These are phyloP conservation scores for Apiotrichum brassicae DNA, from an alignment of 1,284 basidiomycete species.

Conservation along the genomic window DNA sequence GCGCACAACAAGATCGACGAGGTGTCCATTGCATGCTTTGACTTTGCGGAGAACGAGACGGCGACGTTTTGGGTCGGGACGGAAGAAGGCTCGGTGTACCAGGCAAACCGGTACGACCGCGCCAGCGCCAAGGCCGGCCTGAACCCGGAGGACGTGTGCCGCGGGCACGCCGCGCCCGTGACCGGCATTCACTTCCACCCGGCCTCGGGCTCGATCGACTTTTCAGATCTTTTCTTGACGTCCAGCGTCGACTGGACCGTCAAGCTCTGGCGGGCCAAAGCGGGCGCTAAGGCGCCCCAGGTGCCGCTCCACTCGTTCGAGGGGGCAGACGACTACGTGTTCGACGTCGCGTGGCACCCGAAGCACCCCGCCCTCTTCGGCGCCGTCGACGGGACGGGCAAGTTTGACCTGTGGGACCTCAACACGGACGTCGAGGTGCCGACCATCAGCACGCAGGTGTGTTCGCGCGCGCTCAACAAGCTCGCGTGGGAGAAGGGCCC, in stretches of 20 bases:
- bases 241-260: conserved; percentile 92
- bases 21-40: conserved; percentile 84
- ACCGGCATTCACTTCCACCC: conserved; percentile 95
- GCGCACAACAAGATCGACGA: conserved; percentile 87
- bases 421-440: conserved; percentile 78
- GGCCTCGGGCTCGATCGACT: conserved; percentile 79
- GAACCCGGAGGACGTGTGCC: conserved; percentile 83
- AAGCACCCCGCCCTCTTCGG: conserved; percentile 90
- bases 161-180: conserved; percentile 85
- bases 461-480: conserved; percentile 84
- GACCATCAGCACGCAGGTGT: conserved; percentile 41
- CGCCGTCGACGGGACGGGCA: conserved; percentile 85
- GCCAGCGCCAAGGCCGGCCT: conserved; percentile 93
- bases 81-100: conserved; percentile 94
- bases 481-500: conserved; percentile 83
- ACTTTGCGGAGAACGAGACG: conserved; percentile 91
- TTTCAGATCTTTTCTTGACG: conserved; percentile 89
- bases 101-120: conserved; percentile 91
- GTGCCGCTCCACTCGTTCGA: conserved; percentile 84
- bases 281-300: conserved; percentile 46
- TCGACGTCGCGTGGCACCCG: conserved; percentile 97
- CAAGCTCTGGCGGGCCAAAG: conserved; percentile 77
- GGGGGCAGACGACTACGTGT: conserved; percentile 96
- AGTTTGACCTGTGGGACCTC: conserved; percentile 94
- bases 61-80: conserved; percentile 95